These are phyloP conservation scores for Fusarium staphyleae DNA, from an alignment of 2,329 filamentous ascomycete species.

Conservation along the genomic window DNA sequence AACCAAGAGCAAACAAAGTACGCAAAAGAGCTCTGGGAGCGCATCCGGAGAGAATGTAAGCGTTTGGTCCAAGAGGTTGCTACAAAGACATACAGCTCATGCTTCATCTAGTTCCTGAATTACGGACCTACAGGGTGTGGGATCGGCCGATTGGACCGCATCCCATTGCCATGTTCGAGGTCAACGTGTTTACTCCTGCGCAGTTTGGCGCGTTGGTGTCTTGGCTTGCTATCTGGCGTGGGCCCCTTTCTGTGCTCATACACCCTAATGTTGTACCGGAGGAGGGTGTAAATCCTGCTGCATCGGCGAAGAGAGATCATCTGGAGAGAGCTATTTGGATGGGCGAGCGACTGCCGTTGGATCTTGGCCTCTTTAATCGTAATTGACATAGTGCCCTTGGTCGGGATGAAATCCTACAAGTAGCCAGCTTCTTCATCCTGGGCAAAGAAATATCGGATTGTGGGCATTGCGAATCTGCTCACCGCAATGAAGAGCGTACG, in stretches of 20 bases:
- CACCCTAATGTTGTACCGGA: conserved; percentile 79
- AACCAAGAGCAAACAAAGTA: conserved; percentile 69
- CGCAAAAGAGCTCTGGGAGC: conserved; percentile 76
- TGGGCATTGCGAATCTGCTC: no score
- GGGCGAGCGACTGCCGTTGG: conserved; percentile 70
- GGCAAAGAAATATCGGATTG: no score
- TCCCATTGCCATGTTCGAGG: conserved; percentile 88
- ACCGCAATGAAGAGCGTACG: no score
- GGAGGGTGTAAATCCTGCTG: conserved; percentile 42
- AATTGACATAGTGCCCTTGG: neutral
- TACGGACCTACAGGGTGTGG: conserved; percentile 81
- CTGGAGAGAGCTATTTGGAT: conserved; percentile 76
- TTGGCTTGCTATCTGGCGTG: conserved; percentile 84
- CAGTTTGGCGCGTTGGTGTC: conserved; percentile 90
- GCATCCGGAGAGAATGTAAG: conserved; percentile 81
- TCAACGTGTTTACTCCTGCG: conserved; percentile 83
- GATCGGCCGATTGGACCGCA: conserved; percentile 83
- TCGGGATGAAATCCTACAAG: no score
- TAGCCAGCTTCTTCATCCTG: no score
- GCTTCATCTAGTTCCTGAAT: conserved; percentile 71
- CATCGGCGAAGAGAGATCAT: conserved; percentile 62
- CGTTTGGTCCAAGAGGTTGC: neutral
- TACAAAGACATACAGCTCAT: neutral
- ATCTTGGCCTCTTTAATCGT: conserved; percentile 44
- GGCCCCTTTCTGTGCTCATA: conserved; percentile 78